Percentiles rank a stretch among this genome's conserved stretches.
phyloP scores from a whole-genome alignment of 176 grass and related monocot genomes.

The sorghum (Sorghum bicolor) region DNA sequence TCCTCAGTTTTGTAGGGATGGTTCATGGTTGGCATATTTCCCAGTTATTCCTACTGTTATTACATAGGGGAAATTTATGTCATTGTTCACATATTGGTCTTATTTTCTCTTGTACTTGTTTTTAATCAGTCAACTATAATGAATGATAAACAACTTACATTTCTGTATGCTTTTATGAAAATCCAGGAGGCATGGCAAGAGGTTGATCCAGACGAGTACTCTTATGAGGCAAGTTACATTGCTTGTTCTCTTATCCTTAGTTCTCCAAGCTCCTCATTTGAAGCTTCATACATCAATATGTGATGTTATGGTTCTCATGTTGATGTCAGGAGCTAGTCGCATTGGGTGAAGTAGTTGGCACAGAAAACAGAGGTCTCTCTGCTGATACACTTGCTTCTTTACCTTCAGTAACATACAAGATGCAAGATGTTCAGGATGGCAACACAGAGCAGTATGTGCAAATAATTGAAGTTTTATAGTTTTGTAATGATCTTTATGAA shows the following conservation, averaged over 20 bases:
- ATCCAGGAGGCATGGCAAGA: conserved; percentile 95
- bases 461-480: conserved; percentile 28
- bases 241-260: conserved; percentile 11
- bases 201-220: conserved; percentile 93
- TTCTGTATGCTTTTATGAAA: conserved; percentile 25
- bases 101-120: neutral
- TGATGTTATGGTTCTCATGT: conserved; percentile 9
- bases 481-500: conserved; percentile 2
- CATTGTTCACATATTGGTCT: neutral
- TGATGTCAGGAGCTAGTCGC: conserved; percentile 85
- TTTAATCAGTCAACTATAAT: neutral
- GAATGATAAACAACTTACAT: neutral
- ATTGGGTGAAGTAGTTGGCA: conserved; percentile 92
- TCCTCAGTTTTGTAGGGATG: neutral
- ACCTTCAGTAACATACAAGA: conserved; percentile 87
- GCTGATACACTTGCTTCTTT: conserved; percentile 84
- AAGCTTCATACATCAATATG: conserved; percentile 3
- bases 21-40: conserved; percentile 3
- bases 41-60: neutral
- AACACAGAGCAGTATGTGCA: conserved; percentile 89
- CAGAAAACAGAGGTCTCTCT: conserved; percentile 87
- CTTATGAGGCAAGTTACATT: conserved; percentile 67
- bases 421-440: conserved; percentile 68
- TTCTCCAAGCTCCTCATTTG: neutral
- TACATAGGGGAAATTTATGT: neutral